A percentile compares a stretch with the other conserved stretches of the same genome.
These are phyloP conservation scores for Voacanga thouarsii DNA, from an alignment of 257 asterid genomes.

Conservation along the genomic window DNA sequence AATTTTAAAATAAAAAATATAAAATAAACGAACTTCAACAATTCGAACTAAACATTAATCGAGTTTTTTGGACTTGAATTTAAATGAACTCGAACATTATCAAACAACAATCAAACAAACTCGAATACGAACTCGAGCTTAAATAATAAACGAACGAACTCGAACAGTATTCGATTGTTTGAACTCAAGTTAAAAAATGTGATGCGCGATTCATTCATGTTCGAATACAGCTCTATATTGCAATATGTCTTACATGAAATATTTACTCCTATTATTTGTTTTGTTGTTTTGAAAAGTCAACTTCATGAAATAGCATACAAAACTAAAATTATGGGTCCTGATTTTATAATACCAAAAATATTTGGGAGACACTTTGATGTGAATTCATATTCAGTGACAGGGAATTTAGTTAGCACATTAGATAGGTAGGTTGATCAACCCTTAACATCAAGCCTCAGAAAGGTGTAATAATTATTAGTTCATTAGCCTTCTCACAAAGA, in stretches of 20 bases:
- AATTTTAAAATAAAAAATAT: too few relatives aligned
- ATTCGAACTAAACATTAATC: too few relatives aligned
- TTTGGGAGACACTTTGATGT: background rate
- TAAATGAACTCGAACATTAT: too few relatives aligned
- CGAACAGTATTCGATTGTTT: too few relatives aligned
- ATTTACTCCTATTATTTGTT: background rate
- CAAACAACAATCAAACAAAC: too few relatives aligned
- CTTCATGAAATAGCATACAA: background rate
- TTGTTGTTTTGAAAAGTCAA: background rate
- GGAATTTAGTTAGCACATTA: background rate
- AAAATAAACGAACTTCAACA: too few relatives aligned
- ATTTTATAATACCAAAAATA: background rate
- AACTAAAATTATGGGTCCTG: background rate
- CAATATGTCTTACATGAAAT: background rate
- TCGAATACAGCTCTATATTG: too few relatives aligned
- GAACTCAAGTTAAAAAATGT: too few relatives aligned
- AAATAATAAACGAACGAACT: too few relatives aligned
- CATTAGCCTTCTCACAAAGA: conserved; percentile 56
- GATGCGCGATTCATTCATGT: too few relatives aligned
- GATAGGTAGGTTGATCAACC: background rate
- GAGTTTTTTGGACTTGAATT: too few relatives aligned
- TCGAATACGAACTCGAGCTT: too few relatives aligned
- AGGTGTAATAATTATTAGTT: conserved; percentile 43
- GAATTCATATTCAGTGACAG: background rate
- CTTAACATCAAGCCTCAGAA: background rate